A percentile compares a stretch with the other conserved stretches of the same genome.
Conservation (phyloP, 805 yeast species). For the Ascoidea rubescens region DNA sequence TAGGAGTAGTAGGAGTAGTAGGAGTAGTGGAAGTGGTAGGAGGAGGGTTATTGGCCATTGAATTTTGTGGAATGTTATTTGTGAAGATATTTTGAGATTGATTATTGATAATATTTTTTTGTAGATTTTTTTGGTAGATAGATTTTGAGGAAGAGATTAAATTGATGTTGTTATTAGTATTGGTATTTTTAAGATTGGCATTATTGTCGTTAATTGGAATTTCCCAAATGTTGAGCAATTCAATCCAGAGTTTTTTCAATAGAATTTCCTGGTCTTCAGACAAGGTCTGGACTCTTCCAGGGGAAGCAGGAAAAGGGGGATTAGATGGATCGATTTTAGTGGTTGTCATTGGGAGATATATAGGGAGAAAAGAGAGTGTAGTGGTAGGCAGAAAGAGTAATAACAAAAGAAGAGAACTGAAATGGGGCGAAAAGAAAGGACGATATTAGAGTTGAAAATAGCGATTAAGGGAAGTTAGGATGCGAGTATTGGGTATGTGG, state of each 20-base stretch:
- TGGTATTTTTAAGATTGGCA: neutral
- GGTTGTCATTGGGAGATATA: no score
- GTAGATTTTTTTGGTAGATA: neutral
- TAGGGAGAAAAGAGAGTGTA: no score
- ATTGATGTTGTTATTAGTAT: neutral
- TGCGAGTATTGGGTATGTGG: no score
- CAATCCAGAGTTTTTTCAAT: slow-evolving; percentile 62
- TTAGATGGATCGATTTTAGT: neutral
- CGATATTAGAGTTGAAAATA: no score
- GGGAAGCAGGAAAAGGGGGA: slow-evolving; percentile 9
- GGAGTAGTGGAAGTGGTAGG: slow-evolving; percentile 17
- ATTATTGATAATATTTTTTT: no score
- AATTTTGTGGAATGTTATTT: no score
- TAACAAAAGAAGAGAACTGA: no score
- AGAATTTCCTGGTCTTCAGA: slow-evolving; percentile 44
- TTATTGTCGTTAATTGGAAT: slow-evolving; percentile 19
- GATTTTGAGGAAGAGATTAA: neutral
- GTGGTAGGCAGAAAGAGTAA: no score
- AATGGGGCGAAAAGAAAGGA: no score
- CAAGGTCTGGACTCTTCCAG: slow-evolving; percentile 32
- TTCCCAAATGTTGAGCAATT: slow-evolving; percentile 47
- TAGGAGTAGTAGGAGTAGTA: neutral
- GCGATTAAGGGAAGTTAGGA: no score
- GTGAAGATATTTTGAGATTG: neutral
- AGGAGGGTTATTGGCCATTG: neutral